phyloP scores from a whole-genome alignment of 306 rosid species.

The Quercus cerris region DNA sequence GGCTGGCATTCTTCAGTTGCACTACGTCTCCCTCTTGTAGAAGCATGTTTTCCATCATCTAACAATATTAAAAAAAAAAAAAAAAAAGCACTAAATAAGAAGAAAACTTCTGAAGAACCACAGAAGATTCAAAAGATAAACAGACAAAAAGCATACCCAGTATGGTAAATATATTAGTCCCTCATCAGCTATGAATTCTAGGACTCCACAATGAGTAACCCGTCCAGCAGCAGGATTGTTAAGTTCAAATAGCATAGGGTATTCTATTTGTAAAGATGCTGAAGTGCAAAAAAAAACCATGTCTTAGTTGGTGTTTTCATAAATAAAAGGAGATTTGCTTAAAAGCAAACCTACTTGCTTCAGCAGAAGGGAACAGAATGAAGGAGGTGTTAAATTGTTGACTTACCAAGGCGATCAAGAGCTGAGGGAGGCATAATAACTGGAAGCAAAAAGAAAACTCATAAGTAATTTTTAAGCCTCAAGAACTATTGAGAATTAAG shows the following conservation, averaged over 20 bases:
- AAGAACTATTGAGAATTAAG: background rate
- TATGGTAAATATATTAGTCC: constrained; percentile 38
- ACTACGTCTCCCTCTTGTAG: constrained; percentile 45
- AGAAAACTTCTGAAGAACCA: background rate
- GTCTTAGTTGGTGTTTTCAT: background rate
- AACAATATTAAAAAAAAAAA: background rate
- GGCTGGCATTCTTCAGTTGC: constrained; percentile 34
- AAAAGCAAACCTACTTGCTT: background rate
- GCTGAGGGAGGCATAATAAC: constrained; percentile 67
- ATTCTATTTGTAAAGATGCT: constrained; percentile 36
- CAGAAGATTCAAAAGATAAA: background rate
- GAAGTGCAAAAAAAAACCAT: constrained; percentile 7
- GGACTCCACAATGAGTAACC: constrained; percentile 52
- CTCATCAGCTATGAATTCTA: constrained; percentile 56
- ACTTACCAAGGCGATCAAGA: constrained; percentile 43
- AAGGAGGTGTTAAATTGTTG: background rate
- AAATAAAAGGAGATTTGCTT: background rate
- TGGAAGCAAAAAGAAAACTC: constrained; percentile 25
- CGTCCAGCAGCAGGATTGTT: constrained; percentile 26
- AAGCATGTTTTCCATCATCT: constrained; percentile 63
- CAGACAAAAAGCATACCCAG: constrained; percentile 31
- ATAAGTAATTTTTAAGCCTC: background rate
- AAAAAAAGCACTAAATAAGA: background rate
- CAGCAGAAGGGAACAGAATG: background rate
- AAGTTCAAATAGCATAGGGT: constrained; percentile 61